Base-by-base conservation (phyloP, 1,284 basidiomycete genomes). In the Puccinia polysora region DNA sequence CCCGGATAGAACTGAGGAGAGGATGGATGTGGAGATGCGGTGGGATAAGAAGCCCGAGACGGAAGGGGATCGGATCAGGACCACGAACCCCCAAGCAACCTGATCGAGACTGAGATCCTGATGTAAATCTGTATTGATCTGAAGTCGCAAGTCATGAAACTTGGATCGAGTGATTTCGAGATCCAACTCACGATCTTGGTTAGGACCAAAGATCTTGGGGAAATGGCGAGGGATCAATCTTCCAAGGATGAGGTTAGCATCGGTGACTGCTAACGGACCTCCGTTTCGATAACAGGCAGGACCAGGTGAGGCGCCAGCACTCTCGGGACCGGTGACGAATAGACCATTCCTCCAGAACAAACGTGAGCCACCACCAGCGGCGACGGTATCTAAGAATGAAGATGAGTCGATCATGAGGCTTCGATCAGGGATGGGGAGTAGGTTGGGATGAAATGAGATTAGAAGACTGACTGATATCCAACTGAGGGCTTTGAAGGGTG, bases 351-450 rank as follows among this genome's bases (percentile, higher is more conserved):
- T 83, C 83, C 88, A 93, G 0, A 85, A 86, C 40, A 93, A 81
- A 75, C 89, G 88, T 0, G 89, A 90, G 0, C 91, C 91, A 52
- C 91, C 91, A 1, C 91, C 91, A 0, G 90, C 90, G 0, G 90
- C 90, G 45, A 90, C 88, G 4, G 67, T 65, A 25, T 75, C 65
- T 73, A 25, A 7, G 18, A 15, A 40, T 32, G 18, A 52, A 20
- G 18, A 14, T 53, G 34, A 56, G 18, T 91, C 83, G 10, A 12
- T 32, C 23, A n/a, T 18, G 15, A 18, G 28, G 34, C 14, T 25
- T 8, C 23, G 6, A 73, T 20, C 36, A 14, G 25, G 34, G 8
- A 4, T 56, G 12, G 2, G 18, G 15, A 49, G 50, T 47, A 43
- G 73, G 71, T 53, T 67, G 73, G 59, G 74, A 67, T 2, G 62